Evolutionary conservation across 306 rosid genomes (phyloP).

Genomic region (Cicer arietinum): DNA sequence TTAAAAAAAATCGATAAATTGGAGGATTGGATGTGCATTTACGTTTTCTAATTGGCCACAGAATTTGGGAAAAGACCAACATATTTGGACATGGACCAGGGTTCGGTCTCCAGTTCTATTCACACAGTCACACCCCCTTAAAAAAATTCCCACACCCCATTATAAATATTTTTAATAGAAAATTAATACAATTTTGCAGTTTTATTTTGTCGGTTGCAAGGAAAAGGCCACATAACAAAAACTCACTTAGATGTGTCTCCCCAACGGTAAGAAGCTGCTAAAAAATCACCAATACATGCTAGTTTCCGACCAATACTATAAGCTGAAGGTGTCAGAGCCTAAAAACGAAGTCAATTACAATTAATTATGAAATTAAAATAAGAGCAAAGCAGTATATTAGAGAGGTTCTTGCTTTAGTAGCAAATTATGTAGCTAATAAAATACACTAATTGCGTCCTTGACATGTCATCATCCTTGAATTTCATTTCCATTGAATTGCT

Average conservation of each 20-base stretch:
- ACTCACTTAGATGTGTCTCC: not conserved
- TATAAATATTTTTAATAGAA: not conserved
- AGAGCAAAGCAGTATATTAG: conserved; percentile 1
- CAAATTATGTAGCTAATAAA: not conserved
- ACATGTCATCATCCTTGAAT: conserved; percentile 34
- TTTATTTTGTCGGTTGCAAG: conserved; percentile 21
- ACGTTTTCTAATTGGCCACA: no score
- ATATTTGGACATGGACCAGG: no score
- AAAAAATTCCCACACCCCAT: no score
- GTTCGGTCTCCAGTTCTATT: no score
- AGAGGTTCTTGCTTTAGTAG: conserved; percentile 14
- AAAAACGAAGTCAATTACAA: not conserved
- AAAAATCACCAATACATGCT: conserved; percentile 5
- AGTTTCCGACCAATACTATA: conserved; percentile 7
- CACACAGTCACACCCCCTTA: no score
- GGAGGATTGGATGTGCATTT: no score
- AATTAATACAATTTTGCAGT: conserved; percentile 1
- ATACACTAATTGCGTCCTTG: not conserved
- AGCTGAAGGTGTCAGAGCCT: not conserved
- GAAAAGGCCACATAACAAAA: not conserved
- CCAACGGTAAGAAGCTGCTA: not conserved
- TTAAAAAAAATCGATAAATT: no score
- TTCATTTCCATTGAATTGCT: conserved; percentile 40
- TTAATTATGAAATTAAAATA: conserved; percentile 1
- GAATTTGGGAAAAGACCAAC: no score